Evolutionary conservation across 768 basidiomycete species (phyloP), one percentile per base, ranked within the genome.

Genomic region (Naganishia antarctica): DNA sequence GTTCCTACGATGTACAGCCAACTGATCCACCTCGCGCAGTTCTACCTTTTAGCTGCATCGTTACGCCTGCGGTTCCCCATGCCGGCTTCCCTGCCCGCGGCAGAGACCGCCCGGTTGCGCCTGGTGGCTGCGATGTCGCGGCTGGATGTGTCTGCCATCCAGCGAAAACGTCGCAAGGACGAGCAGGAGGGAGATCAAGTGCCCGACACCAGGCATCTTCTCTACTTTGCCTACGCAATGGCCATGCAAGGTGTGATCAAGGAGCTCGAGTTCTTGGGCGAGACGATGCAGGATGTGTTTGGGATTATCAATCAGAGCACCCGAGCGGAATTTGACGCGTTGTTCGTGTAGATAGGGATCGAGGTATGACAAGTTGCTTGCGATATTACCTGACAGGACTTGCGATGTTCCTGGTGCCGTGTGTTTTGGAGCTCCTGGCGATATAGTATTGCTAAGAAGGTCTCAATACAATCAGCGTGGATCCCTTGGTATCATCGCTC

Each of bases 61-160:
- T 72, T 77, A 48, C 51, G 70, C 13, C 71, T 75, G 9, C 69
- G 73, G 72, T 86, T 90, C 5, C 96, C 96, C 1, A 80, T 99
- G n/a, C 92, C 96, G 0, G 91, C 96, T 0, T 97, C 92, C 75
- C 83, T 99, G 0, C 96, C 96, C 2, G 93, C 93, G 0, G 94
- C 89, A 0, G 92, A 94, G 73, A 83, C 86, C 68, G 84, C 91
- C 0, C 84, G 94, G 57, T 83, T 87, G 60, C 83, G 85, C 8
- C 79, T 99, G 76, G 91, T 96, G 11, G 83, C 85, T 16, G 89
- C 89, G 1, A 90, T 98, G 69, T 81, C 90, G 31, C 81, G 81
- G 44, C 82, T 97, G 8, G 88, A 92, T n/a, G 85, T 94, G 11
- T 37, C 32, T 7, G 23, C 37, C 31, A 37, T 1, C 11, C 9